phyloP scores from a whole-genome alignment of 352 stramenopile species.

The Phytophthora idaei region DNA sequence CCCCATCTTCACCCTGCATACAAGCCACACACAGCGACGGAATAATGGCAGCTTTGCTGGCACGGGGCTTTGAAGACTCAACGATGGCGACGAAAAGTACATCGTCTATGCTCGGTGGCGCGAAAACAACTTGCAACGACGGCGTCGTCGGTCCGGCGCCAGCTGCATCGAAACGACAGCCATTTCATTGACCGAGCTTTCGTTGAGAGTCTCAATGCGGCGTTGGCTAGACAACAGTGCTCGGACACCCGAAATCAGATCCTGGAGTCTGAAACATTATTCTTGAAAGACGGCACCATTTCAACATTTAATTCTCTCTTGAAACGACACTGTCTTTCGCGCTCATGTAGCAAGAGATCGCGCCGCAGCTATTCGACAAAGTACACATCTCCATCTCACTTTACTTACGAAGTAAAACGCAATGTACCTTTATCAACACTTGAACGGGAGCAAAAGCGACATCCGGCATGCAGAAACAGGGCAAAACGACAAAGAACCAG shows the following conservation, averaged over 20 bases:
- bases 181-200: no score
- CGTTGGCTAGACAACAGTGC: no score
- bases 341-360: not conserved
- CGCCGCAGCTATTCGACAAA: conserved; percentile 3
- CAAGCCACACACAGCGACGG: not conserved
- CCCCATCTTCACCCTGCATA: conserved; percentile 17
- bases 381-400: not conserved
- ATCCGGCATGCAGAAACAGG: conserved; percentile 13
- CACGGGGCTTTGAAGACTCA: not conserved
- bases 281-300: conserved; percentile 7
- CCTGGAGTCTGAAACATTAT: not conserved
- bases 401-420: no score
- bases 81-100: conserved; percentile 3
- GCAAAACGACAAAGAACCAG: not conserved
- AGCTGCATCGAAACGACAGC: no score
- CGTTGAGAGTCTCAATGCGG: no score
- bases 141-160: not conserved
- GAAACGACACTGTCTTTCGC: conserved; percentile 6
- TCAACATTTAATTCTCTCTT: rapidly evolving
- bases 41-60: not conserved
- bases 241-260: not conserved
- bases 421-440: not conserved
- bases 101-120: conserved; percentile 4
- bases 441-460: conserved; percentile 11
- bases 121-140: conserved; percentile 9